Percentiles rank a stretch among this genome's conserved stretches.
These are phyloP conservation scores for Fusarium newnesense DNA, from an alignment of 2,329 filamentous ascomycete species.

Conservation along the genomic window DNA sequence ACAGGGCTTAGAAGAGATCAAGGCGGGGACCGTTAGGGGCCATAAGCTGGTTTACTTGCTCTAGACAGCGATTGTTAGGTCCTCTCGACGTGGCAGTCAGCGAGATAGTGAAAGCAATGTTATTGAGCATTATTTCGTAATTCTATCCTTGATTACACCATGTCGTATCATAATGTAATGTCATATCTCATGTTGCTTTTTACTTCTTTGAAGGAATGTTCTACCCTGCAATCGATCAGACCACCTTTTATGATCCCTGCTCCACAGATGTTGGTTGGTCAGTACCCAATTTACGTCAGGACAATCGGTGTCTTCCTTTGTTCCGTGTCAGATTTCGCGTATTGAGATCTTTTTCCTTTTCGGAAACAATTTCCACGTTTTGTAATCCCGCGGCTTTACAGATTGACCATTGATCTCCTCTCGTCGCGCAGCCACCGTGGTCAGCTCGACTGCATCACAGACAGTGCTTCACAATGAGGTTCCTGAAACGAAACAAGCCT, in stretches of 20 bases:
- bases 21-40: conserved; percentile 1
- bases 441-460: background rate
- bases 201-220: background rate
- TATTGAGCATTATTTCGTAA: background rate
- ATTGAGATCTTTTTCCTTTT: background rate
- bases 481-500: background rate
- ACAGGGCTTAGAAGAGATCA: conserved; percentile 8
- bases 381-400: background rate
- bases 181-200: background rate
- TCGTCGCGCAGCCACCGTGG: background rate
- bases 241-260: background rate
- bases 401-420: background rate
- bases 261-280: background rate
- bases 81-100: background rate
- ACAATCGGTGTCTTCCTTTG: background rate
- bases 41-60: background rate
- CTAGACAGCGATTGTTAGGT: background rate
- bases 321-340: background rate
- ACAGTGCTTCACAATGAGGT: background rate
- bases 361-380: background rate
- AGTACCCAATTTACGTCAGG: background rate
- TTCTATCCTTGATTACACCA: background rate
- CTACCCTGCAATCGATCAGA: background rate
- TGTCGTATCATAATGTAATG: background rate
- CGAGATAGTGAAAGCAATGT: too few species aligned